Evolutionary conservation across 768 basidiomycete genomes (phyloP).

Genomic region (Lentinula raphanica): DNA sequence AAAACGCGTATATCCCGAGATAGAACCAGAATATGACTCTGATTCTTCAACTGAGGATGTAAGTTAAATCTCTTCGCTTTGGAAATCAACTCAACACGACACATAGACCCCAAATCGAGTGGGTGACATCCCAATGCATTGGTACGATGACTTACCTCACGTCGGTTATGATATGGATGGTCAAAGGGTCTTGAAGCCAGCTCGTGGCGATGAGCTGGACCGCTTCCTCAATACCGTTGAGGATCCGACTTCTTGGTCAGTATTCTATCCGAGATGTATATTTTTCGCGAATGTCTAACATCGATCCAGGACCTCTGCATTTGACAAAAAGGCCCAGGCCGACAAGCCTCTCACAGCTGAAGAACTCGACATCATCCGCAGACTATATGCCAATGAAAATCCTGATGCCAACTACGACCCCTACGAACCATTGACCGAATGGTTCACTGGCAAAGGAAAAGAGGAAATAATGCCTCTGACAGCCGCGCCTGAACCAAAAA

Average conservation of each 20-base stretch:
- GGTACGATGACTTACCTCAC: constrained; percentile 99
- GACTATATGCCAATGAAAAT: constrained; percentile 86
- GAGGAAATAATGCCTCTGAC: constrained; percentile 93
- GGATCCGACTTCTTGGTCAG: constrained; percentile 83
- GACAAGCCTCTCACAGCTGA: constrained; percentile 84
- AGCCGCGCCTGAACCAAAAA: constrained; percentile 89
- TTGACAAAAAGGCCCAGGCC: constrained; percentile 81
- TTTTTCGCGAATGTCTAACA: background rate
- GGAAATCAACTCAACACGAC: constrained; percentile 10
- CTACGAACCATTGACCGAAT: constrained; percentile 90
- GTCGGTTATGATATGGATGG: constrained; percentile 95
- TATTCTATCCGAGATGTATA: constrained; percentile 9
- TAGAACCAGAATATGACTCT: constrained; percentile 86
- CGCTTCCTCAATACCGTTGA: constrained; percentile 93
- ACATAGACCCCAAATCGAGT: constrained; percentile 87
- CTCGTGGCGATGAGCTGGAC: constrained; percentile 93
- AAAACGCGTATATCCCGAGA: constrained; percentile 81
- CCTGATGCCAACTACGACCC: constrained; percentile 89
- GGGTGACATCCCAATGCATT: constrained; percentile 93
- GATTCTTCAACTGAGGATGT: constrained; percentile 93
- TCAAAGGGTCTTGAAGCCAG: constrained; percentile 89
- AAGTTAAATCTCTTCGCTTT: constrained; percentile 23
- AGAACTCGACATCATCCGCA: constrained; percentile 91
- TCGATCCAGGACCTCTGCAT: constrained; percentile 74
- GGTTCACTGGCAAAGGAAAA: constrained; percentile 96